A percentile compares a stretch with the other conserved stretches of the same genome.
phyloP scores from a whole-genome alignment of 306 rosid genomes.

The Cicer bijugum region DNA sequence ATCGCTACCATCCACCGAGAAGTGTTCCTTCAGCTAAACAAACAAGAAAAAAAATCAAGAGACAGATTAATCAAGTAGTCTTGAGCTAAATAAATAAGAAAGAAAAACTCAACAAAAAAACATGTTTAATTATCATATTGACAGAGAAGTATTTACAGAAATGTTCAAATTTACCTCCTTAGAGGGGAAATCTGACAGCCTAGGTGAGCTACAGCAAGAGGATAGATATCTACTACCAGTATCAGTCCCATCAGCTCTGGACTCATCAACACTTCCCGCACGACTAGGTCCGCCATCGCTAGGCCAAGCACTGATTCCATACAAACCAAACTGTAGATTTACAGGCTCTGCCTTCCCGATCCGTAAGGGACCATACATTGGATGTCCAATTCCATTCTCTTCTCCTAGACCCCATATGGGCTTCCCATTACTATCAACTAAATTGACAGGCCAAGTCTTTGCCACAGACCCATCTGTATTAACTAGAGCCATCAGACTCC shows the following conservation, averaged over 20 bases:
- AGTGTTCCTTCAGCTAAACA: conserved; percentile 77
- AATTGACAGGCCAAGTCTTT: conserved; percentile 93
- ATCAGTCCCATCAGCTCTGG: conserved; percentile 79
- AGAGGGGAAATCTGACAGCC: conserved; percentile 70
- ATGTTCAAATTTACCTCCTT: conserved; percentile 69
- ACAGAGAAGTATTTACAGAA: neutral
- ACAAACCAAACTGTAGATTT: conserved; percentile 94
- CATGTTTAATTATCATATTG: conserved; percentile 8
- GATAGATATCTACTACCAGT: conserved; percentile 80
- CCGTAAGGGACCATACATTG: conserved; percentile 63
- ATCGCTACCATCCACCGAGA: conserved; percentile 90
- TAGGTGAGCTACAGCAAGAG: conserved; percentile 93
- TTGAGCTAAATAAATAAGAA: conserved; percentile 54
- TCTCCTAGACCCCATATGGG: conserved; percentile 59
- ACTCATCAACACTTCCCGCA: conserved; percentile 92
- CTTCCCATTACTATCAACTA: conserved; percentile 71
- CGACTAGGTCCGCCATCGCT: conserved; percentile 84
- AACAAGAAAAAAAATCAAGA: neutral
- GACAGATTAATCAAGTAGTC: conserved; percentile 52
- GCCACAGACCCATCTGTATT: conserved; percentile 95
- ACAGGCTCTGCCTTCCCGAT: conserved; percentile 82
- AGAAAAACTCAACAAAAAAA: conserved; percentile 10
- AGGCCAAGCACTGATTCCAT: conserved; percentile 97
- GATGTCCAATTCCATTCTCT: conserved; percentile 55
- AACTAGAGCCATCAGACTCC: conserved; percentile 87